A percentile compares a stretch with the other conserved stretches of the same genome.
Evolutionary conservation across 176 grass and related monocot genomes (phyloP).

Genomic region (Rhynchospora tenuis): DNA sequence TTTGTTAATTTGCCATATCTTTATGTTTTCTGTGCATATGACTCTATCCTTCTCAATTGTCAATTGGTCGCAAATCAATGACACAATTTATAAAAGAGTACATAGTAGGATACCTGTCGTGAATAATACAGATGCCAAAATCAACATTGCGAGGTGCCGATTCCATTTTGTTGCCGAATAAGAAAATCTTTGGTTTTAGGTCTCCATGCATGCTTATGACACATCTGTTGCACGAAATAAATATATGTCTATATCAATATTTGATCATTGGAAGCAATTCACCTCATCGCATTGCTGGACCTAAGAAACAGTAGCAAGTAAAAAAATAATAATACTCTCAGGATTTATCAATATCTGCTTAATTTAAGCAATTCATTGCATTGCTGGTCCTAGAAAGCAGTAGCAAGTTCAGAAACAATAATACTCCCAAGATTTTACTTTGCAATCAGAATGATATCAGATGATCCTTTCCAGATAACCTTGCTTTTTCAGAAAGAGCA

Average conservation of each 20-base stretch:
- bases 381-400: no score
- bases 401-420: not conserved
- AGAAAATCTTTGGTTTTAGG: slow-evolving; percentile 86
- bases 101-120: slow-evolving; percentile 43
- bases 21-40: not conserved
- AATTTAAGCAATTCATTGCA: no score
- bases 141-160: slow-evolving; percentile 66
- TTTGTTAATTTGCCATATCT: not conserved
- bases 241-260: not conserved
- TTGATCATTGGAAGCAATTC: not conserved
- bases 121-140: slow-evolving; percentile 89
- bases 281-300: not conserved
- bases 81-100: not conserved
- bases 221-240: slow-evolving; percentile 42
- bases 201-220: slow-evolving; percentile 91
- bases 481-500: not conserved
- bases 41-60: not conserved
- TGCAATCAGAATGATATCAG: not conserved
- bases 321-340: not conserved
- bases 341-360: no score
- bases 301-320: not conserved
- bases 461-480: not conserved
- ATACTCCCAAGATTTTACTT: slow-evolving; percentile 5
- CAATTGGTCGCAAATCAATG: not conserved
- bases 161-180: slow-evolving; percentile 89